phyloP scores from a whole-genome alignment of 805 yeast genomes.

The Yarrowia keelungensis region DNA sequence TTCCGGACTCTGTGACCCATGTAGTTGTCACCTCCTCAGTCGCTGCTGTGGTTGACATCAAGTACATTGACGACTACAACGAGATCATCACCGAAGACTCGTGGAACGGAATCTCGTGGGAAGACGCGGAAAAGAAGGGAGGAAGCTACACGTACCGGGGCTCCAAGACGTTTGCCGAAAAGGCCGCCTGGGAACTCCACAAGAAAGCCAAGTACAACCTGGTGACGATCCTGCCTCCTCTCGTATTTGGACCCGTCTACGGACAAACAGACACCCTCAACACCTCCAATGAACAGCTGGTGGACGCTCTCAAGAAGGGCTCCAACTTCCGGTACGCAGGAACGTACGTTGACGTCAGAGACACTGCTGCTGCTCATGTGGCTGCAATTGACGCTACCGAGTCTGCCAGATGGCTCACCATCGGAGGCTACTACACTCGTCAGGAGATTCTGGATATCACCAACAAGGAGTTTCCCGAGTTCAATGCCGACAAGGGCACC shows the following conservation, averaged over 20 bases:
- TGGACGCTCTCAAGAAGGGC: conserved; percentile 9
- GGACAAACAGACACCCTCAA: conserved; percentile 49
- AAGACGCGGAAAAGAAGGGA: conserved; percentile 41
- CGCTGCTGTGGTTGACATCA: conserved; percentile 55
- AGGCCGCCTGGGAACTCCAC: conserved; percentile 62
- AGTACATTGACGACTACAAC: conserved; percentile 43
- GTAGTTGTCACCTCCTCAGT: conserved; percentile 59
- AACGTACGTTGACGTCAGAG: conserved; percentile 62
- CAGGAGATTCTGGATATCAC: conserved; percentile 42
- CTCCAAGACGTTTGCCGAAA: conserved; percentile 64
- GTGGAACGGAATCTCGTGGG: conserved; percentile 52
- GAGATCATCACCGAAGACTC: conserved; percentile 48
- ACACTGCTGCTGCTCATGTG: conserved; percentile 65
- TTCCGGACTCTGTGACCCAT: conserved; percentile 51
- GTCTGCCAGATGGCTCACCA: conserved; percentile 45
- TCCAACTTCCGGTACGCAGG: conserved; percentile 6
- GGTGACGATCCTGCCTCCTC: conserved; percentile 48
- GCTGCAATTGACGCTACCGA: conserved; percentile 52
- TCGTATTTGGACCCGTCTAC: conserved; percentile 49
- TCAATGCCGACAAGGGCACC: conserved; percentile 10
- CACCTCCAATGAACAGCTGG: conserved; percentile 47
- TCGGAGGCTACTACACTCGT: conserved; percentile 43
- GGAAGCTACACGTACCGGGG: conserved; percentile 45
- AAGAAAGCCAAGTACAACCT: conserved; percentile 45
- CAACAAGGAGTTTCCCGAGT: conserved; percentile 28